phyloP scores from a whole-genome alignment of 129 eudicot species.

The Tagetes erecta region DNA sequence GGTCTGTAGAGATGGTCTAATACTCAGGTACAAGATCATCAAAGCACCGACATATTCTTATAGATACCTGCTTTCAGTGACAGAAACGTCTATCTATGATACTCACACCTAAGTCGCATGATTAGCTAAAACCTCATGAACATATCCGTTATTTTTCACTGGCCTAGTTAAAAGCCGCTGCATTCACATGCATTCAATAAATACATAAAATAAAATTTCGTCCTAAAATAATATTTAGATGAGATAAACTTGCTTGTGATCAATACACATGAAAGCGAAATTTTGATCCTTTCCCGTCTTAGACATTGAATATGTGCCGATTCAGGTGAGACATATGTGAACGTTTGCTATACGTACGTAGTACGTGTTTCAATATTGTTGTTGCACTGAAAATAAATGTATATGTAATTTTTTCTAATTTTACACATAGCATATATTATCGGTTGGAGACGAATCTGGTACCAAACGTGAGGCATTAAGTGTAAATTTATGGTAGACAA shows the following conservation, averaged over 20 bases:
- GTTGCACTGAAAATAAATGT: not conserved
- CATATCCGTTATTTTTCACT: too few species aligned
- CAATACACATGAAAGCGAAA: constrained; percentile 7
- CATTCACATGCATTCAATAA: not conserved
- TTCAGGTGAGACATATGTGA: constrained; percentile 24
- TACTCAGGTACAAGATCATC: too few species aligned
- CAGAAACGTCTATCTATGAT: too few species aligned
- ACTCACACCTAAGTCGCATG: too few species aligned
- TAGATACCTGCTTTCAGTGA: too few species aligned
- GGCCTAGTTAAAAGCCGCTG: too few species aligned
- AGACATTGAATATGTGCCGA: constrained; percentile 27
- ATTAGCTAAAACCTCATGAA: too few species aligned
- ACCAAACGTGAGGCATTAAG: constrained; percentile 5
- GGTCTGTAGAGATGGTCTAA: too few species aligned
- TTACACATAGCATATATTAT: not conserved
- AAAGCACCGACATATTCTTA: too few species aligned
- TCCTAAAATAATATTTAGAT: constrained; percentile 1
- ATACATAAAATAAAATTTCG: not conserved
- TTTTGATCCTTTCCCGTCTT: constrained; percentile 22
- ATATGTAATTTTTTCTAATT: not conserved
- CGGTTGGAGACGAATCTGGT: constrained; percentile 10
- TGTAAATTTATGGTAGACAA: not conserved
- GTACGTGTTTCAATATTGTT: constrained; percentile 13
- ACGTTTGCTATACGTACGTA: not conserved
- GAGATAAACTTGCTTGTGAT: constrained; percentile 20